A percentile compares a stretch with the other conserved stretches of the same genome.
phyloP scores from a whole-genome alignment of 2,329 filamentous ascomycete genomes.

The Fusarium euwallaceae region DNA sequence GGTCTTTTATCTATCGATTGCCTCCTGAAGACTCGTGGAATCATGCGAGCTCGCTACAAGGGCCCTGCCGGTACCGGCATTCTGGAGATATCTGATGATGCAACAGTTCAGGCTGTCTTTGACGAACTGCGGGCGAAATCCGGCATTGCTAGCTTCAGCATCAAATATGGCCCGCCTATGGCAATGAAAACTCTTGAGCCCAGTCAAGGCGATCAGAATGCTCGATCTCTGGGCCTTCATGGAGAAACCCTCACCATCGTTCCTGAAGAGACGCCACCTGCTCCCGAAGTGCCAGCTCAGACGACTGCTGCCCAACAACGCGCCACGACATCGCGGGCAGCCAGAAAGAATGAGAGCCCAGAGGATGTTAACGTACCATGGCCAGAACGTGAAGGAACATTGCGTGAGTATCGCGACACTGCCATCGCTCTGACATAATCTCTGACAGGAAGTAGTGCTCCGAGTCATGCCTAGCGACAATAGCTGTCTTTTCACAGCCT shows the following conservation, averaged over 20 bases:
- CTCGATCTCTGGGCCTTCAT: conserved; percentile 63
- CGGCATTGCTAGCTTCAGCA: conserved; percentile 73
- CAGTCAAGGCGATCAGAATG: conserved; percentile 61
- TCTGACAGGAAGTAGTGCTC: conserved; percentile 68
- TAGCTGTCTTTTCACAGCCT: conserved; percentile 91
- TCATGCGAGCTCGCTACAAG: conserved; percentile 81
- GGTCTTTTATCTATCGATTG: background rate
- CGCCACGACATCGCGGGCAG: conserved; percentile 1
- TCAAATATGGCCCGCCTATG: conserved; percentile 86
- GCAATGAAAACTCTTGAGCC: conserved; percentile 75
- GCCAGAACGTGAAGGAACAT: conserved; percentile 63
- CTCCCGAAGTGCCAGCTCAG: conserved; percentile 17
- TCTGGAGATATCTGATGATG: conserved; percentile 75
- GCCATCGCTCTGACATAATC: background rate
- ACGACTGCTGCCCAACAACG: conserved; percentile 12
- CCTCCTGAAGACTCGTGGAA: background rate
- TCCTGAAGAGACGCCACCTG: conserved; percentile 51
- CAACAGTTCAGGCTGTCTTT: conserved; percentile 74
- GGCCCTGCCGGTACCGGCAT: conserved; percentile 80
- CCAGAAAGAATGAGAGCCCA: conserved; percentile 31
- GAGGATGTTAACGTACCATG: conserved; percentile 60
- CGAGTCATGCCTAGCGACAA: conserved; percentile 98
- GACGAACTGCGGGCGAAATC: conserved; percentile 73
- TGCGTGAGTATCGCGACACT: conserved; percentile 54
- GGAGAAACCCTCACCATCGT: conserved; percentile 66